Base-by-base conservation (phyloP, 768 basidiomycete genomes). In the Pisolithus tinctorius region DNA sequence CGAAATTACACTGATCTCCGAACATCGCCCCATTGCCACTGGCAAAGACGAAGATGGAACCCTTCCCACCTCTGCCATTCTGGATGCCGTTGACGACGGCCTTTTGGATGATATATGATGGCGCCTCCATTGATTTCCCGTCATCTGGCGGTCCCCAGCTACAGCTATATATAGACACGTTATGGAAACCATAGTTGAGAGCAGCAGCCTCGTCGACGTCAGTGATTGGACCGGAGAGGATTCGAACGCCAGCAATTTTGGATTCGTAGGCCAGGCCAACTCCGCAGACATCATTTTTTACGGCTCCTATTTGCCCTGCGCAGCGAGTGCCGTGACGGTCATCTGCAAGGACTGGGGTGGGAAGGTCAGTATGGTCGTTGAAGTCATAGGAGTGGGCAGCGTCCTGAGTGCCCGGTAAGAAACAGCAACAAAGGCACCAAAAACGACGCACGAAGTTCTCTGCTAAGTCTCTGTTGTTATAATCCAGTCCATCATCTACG, bases 111-210 rank as follows among this genome's bases (percentile, higher is more conserved):
- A 99, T 75, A 60, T 89, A 86, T 13, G 81, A 82, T 0, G 96
- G 96, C 0, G 81, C 92, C 64, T 99, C 96, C 95, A 98, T 97
- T 1, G 88, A 83, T 60, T 75, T 75, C 8, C 95, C 95, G 60
- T 96, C 88, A 66, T 99, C 95, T 0, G 94, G 89, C 8, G 96
- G 96, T 5, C 96, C 96, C 96, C 96, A 99, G 50, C 89, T 93
- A 68, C 96, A 99, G 55, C 89, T 93, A 69, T 90, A 98, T 59
- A 93, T 92, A 25, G 87, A 89, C 47, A 87, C 92, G 58, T 90
- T 84, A 57, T 96, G 86, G 67, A 83, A 98, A 10, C 86, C 92
- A 66, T 86, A 96, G 69, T 99, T 99, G 51, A 99, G 81, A 7
- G 94, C 84, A 3, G 91, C 82, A 0, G 96, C 93, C 69, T 99